phyloP scores from a whole-genome alignment of 768 basidiomycete species.

The Amanita muscaria region DNA sequence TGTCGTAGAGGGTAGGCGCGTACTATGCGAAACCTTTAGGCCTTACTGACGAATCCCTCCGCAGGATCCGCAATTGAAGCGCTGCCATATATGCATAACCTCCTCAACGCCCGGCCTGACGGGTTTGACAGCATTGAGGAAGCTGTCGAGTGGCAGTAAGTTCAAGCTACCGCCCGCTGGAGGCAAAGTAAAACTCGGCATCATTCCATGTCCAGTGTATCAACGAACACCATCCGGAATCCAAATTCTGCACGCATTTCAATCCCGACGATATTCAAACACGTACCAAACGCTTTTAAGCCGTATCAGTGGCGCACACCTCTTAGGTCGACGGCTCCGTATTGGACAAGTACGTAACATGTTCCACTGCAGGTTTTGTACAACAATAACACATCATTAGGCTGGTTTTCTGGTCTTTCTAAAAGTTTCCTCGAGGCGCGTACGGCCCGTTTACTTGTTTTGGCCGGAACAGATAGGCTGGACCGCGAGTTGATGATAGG shows the following conservation, averaged over 20 bases:
- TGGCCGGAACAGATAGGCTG: conserved; percentile 89
- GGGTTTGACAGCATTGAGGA: conserved; percentile 79
- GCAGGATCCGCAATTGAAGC: conserved; percentile 85
- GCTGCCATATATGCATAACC: conserved; percentile 83
- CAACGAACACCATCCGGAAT: conserved; percentile 79
- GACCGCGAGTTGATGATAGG: conserved; percentile 94
- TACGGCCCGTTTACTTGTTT: conserved; percentile 77
- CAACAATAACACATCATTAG: conserved; percentile 29
- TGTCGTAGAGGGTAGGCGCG: conserved; percentile 70
- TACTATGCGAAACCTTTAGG: neutral
- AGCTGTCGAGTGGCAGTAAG: conserved; percentile 95
- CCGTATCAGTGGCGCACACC: conserved; percentile 78
- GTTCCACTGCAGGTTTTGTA: neutral
- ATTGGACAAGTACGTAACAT: conserved; percentile 68
- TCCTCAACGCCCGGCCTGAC: conserved; percentile 78
- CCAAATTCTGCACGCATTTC: conserved; percentile 78
- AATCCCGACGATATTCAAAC: conserved; percentile 68
- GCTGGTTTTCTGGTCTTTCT: conserved; percentile 87
- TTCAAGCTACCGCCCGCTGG: conserved; percentile 12
- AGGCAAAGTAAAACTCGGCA: too few species aligned
- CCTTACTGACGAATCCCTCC: neutral
- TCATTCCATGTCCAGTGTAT: conserved; percentile 41
- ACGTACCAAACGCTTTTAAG: conserved; percentile 30
- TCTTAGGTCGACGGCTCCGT: conserved; percentile 74
- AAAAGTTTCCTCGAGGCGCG: conserved; percentile 66